A percentile compares a stretch with the other conserved stretches of the same genome.
phyloP scores from a whole-genome alignment of 345 rosid species.

The rapeseed (Brassica napus) region Da-Ae NC_063440.1:22577001-22577500 shows the following conservation, averaged over 20 bases:
- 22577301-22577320: constrained; percentile 30
- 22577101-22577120: constrained; percentile 6
- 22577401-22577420: constrained; percentile 18
- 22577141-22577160: constrained; percentile 8
- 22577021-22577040: neutral
- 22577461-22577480: constrained; percentile 26
- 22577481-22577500: constrained; percentile 18
- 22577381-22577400: constrained; percentile 40
- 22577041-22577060: neutral
- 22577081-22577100: neutral
- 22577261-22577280: constrained; percentile 45
- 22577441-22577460: neutral
- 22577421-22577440: constrained; percentile 23
- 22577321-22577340: constrained; percentile 19
- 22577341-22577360: constrained; percentile 39
- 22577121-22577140: neutral
- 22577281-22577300: constrained; percentile 41
- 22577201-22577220: constrained; percentile 19
- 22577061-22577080: neutral
- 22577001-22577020: neutral
- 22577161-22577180: constrained; percentile 32
- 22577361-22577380: constrained; percentile 47
- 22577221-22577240: constrained; percentile 24
- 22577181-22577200: constrained; percentile 35
- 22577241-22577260: constrained; percentile 44